These are phyloP conservation scores for Thermomyces lanuginosus DNA, from an alignment of 2,329 filamentous ascomycete species.

Conservation along the genomic window DNA sequence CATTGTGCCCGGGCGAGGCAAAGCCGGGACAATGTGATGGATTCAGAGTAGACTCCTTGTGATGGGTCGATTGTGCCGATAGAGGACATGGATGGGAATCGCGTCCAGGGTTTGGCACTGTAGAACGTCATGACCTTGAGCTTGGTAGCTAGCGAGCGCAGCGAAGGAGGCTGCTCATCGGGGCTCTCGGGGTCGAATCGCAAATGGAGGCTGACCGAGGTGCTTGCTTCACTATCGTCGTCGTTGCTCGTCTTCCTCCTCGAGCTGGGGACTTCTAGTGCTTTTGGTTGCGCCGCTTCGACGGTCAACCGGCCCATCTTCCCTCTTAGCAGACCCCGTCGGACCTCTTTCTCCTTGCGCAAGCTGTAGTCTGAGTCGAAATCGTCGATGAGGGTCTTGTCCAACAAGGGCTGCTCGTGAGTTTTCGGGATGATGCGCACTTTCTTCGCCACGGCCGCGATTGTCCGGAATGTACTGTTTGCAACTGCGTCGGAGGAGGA, in stretches of 20 bases:
- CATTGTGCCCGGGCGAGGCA: slow-evolving; percentile 43
- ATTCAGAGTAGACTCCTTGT: slow-evolving; percentile 38
- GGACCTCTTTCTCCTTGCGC: slow-evolving; percentile 43
- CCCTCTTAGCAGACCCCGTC: slow-evolving; percentile 42
- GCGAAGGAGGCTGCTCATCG: slow-evolving; percentile 33
- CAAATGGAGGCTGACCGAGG: slow-evolving; percentile 39
- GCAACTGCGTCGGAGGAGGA: too few relatives aligned
- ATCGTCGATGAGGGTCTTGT: slow-evolving; percentile 25
- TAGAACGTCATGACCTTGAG: slow-evolving; percentile 44
- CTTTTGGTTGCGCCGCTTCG: slow-evolving; percentile 41
- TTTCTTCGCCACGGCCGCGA: slow-evolving; percentile 38
- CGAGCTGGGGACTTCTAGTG: slow-evolving; percentile 34
- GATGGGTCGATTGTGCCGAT: slow-evolving; percentile 26
- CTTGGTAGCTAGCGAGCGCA: slow-evolving; percentile 37
- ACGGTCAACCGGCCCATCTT: slow-evolving; percentile 43
- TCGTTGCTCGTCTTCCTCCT: slow-evolving; percentile 14
- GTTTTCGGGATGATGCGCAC: slow-evolving; percentile 44
- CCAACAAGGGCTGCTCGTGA: slow-evolving; percentile 44
- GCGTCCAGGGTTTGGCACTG: slow-evolving; percentile 34
- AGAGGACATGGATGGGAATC: slow-evolving; percentile 30
- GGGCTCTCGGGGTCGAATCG: slow-evolving; percentile 44
- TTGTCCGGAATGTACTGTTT: slow-evolving; percentile 21
- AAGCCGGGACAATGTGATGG: slow-evolving; percentile 36
- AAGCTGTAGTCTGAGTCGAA: slow-evolving; percentile 39
- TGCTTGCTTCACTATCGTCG: slow-evolving; percentile 29